phyloP scores from a whole-genome alignment of 2,329 filamentous ascomycete genomes.

The Penicillium brevicompactum region DNA sequence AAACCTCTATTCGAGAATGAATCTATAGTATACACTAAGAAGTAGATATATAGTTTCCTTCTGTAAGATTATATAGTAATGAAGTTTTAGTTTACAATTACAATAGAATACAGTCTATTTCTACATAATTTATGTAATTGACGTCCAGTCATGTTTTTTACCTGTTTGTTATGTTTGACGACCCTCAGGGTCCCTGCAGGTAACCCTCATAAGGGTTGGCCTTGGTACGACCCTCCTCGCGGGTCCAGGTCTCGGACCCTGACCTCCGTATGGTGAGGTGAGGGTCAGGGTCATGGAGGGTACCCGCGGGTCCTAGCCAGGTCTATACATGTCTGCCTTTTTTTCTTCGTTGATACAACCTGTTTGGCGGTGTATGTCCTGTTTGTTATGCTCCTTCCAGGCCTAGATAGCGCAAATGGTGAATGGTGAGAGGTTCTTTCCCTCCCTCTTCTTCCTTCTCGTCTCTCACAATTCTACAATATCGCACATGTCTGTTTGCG shows the following conservation, averaged over 20 bases:
- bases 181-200: constrained; percentile 1
- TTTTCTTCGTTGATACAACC: too few relatives aligned
- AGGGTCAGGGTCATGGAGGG: constrained; percentile 2
- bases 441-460: too few relatives aligned
- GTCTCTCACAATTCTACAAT: too few relatives aligned
- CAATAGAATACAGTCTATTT: neutral
- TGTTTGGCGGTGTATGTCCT: too few relatives aligned
- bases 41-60: neutral
- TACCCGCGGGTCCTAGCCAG: constrained; percentile 2
- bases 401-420: too few relatives aligned
- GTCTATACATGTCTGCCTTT: neutral
- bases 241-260: neutral
- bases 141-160: constrained; percentile 5
- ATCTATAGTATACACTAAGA: neutral
- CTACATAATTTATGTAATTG: constrained; percentile 9
- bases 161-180: constrained; percentile 9
- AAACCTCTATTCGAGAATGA: neutral
- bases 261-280: neutral
- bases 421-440: too few relatives aligned
- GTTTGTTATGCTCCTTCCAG: too few relatives aligned
- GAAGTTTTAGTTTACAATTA: neutral
- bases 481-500: too few relatives aligned
- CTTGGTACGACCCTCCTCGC: neutral
- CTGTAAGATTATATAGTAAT: neutral
- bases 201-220: constrained; percentile 5